These are phyloP conservation scores for Hysterangium stoloniferum DNA, from an alignment of 768 basidiomycete species.

Conservation along the genomic window DNA sequence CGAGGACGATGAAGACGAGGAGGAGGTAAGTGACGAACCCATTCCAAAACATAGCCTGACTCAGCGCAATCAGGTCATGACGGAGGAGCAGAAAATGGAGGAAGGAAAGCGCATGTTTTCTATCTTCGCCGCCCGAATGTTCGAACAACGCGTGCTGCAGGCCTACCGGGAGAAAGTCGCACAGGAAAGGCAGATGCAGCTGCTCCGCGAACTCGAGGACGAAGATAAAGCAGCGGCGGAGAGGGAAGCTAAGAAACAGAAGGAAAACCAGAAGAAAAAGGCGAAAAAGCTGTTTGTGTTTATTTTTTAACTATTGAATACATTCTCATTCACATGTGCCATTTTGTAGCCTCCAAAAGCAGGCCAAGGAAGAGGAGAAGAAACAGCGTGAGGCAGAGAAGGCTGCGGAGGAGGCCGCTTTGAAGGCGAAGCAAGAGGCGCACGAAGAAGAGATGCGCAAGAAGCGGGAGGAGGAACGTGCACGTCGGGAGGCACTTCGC, in stretches of 20 bases:
- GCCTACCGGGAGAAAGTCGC: constrained; percentile 97
- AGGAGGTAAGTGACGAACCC: constrained; percentile 31
- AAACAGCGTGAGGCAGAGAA: constrained; percentile 77
- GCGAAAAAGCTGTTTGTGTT: constrained; percentile 83
- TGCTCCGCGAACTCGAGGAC: constrained; percentile 91
- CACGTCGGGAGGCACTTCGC: constrained; percentile 63
- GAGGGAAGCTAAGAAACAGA: constrained; percentile 86
- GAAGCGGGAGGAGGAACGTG: constrained; percentile 83
- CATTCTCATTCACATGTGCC: constrained; percentile 5
- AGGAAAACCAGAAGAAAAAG: constrained; percentile 97
- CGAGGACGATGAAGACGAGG: constrained; percentile 41
- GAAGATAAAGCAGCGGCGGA: constrained; percentile 85
- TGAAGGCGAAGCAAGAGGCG: constrained; percentile 66
- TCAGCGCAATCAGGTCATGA: constrained; percentile 50
- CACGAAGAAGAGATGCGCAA: constrained; percentile 75
- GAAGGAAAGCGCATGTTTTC: constrained; percentile 99
- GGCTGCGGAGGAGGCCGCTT: constrained; percentile 76
- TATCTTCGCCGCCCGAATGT: constrained; percentile 99
- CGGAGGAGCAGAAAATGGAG: constrained; percentile 97
- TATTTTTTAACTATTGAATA: constrained; percentile 6
- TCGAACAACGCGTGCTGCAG: constrained; percentile 95
- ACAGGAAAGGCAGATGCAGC: constrained; percentile 87
- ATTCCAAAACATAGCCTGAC: constrained; percentile 2
- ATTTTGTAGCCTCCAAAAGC: constrained; percentile 71
- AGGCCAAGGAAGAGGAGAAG: constrained; percentile 87